These are phyloP conservation scores for Saprolegnia diclina DNA, from an alignment of 352 stramenopile species.

Conservation along the genomic window DNA sequence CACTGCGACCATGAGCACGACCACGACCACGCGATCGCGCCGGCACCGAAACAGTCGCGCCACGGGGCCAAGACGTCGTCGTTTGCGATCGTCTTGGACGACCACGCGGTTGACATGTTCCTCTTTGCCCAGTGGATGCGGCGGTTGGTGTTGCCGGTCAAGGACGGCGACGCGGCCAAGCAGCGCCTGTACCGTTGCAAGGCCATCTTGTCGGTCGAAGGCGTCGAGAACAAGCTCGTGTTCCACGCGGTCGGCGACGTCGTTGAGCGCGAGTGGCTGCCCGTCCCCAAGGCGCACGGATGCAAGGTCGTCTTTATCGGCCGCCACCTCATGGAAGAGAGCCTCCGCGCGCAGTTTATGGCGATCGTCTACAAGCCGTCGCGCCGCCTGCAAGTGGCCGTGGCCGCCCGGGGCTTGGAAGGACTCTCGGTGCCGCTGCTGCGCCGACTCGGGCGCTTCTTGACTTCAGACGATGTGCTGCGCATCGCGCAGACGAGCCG, in stretches of 20 bases:
- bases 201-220: constrained; percentile 32
- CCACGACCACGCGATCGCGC: neutral
- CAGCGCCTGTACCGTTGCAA: constrained; percentile 31
- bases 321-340: constrained; percentile 27
- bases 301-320: constrained; percentile 38
- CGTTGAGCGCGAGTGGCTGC: constrained; percentile 26
- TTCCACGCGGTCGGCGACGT: constrained; percentile 36
- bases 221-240: constrained; percentile 32
- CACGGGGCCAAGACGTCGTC: constrained; percentile 28
- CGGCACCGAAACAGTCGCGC: neutral
- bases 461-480: constrained; percentile 6
- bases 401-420: neutral
- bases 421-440: neutral
- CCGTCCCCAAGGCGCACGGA: constrained; percentile 14
- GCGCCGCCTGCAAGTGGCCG: no score
- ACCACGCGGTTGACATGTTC: constrained; percentile 29
- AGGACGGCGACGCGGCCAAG: constrained; percentile 28
- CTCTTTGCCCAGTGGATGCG: constrained; percentile 34
- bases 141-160: constrained; percentile 25
- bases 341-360: constrained; percentile 25
- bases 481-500: constrained; percentile 2
- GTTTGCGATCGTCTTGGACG: constrained; percentile 30
- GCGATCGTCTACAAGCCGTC: constrained; percentile 26
- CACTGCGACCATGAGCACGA: constrained; percentile 9
- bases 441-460: neutral